These are phyloP conservation scores for Chlamydomonas reinhardtii DNA, from an alignment of 163 green algal genomes.

Conservation along the genomic window DNA sequence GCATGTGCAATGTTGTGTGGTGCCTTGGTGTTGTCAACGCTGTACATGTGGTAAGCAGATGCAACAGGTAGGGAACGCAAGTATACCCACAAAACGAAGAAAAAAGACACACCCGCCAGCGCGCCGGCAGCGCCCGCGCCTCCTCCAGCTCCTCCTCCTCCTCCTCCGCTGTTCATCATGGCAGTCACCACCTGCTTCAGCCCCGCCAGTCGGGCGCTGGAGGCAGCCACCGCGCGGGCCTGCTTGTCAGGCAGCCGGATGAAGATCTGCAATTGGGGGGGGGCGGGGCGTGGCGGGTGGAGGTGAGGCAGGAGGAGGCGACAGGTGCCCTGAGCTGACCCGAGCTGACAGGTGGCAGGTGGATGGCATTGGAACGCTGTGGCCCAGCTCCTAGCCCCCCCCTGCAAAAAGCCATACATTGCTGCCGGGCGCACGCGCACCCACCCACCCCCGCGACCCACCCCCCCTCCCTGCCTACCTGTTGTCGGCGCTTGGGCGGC, in stretches of 20 bases:
- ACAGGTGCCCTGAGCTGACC: too few species aligned
- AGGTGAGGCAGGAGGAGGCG: background rate
- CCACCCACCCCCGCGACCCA: background rate
- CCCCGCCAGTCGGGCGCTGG: constrained; percentile 26
- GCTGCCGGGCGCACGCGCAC: background rate
- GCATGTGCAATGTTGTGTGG: too few species aligned
- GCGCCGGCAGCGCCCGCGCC: too few species aligned
- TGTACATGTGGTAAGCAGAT: too few species aligned
- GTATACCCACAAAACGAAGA: too few species aligned
- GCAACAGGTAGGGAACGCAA: too few species aligned
- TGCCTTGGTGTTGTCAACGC: too few species aligned
- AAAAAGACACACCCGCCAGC: too few species aligned
- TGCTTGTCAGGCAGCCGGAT: constrained; percentile 30
- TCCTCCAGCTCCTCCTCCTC: background rate
- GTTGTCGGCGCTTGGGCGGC: constrained; percentile 91
- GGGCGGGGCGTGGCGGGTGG: background rate
- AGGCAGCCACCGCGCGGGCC: background rate
- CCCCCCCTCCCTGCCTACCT: constrained; percentile 64
- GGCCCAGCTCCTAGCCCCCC: too few species aligned
- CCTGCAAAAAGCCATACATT: too few species aligned
- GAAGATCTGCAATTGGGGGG: constrained; percentile 27
- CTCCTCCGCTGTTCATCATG: background rate
- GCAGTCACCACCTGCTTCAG: constrained; percentile 7
- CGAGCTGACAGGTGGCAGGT: too few species aligned
- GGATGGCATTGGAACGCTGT: too few species aligned